These are phyloP conservation scores for Claviceps sorghi DNA, from an alignment of 2,329 filamentous ascomycete species.

Conservation along the genomic window DNA sequence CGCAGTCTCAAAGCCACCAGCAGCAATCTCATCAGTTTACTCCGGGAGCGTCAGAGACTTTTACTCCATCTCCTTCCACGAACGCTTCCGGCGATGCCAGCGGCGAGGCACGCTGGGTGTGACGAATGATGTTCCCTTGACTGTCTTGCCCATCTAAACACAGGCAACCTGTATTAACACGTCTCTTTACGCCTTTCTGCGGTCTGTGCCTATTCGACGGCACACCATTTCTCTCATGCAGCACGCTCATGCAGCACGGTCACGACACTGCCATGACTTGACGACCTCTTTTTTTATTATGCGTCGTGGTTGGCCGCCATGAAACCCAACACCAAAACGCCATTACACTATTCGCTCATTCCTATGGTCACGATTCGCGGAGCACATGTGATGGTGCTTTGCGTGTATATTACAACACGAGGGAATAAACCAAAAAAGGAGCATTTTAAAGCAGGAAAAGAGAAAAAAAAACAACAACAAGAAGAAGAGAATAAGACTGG, in stretches of 20 bases:
- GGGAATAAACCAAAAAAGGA: constrained; percentile 9
- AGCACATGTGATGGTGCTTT: constrained; percentile 13
- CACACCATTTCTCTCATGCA: constrained; percentile 16
- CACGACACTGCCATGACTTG: constrained; percentile 25
- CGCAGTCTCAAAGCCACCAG: constrained; percentile 12
- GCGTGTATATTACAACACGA: constrained; percentile 21
- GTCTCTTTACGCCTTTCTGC: constrained; percentile 8
- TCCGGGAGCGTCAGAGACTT: constrained; percentile 14
- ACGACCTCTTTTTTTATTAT: constrained; percentile 23
- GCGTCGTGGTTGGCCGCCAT: constrained; percentile 19
- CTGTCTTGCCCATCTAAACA: constrained; percentile 12
- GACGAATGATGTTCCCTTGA: constrained; percentile 13
- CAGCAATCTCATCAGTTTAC: constrained; percentile 15
- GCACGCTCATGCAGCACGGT: constrained; percentile 21
- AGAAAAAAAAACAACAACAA: too few relatives aligned
- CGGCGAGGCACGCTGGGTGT: constrained; percentile 25
- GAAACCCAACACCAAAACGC: constrained; percentile 7
- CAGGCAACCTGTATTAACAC: constrained; percentile 17
- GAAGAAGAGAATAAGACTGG: constrained; percentile 3
- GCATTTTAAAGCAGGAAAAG: constrained; percentile 4
- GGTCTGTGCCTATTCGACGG: constrained; percentile 9
- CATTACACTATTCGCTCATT: constrained; percentile 12
- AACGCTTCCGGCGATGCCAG: constrained; percentile 15
- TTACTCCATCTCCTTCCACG: constrained; percentile 12
- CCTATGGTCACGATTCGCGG: constrained; percentile 13